phyloP scores from a whole-genome alignment of 495 filamentous ascomycete species.

The Amorphotheca resinae region DNA sequence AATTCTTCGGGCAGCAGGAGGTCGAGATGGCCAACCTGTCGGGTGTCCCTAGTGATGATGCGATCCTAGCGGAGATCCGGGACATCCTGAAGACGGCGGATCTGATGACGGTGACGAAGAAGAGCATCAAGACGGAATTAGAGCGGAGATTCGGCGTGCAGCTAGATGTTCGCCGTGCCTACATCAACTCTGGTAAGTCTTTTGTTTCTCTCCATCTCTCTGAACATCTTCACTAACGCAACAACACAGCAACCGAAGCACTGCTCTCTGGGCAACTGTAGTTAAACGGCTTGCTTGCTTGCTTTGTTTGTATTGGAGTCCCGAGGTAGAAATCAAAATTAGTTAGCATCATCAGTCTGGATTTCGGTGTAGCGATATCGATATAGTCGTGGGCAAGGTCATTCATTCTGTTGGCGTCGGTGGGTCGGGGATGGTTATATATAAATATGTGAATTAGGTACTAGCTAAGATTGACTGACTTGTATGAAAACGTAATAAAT shows the following conservation, averaged over 20 bases:
- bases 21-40: constrained; percentile 58
- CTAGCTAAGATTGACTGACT: too few relatives aligned
- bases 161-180: constrained; percentile 70
- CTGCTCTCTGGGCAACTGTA: constrained; percentile 35
- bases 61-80: constrained; percentile 82
- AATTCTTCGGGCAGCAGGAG: constrained; percentile 35
- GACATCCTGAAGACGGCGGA: constrained; percentile 86
- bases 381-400: too few relatives aligned
- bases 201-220: not conserved
- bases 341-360: too few relatives aligned
- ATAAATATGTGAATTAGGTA: too few relatives aligned
- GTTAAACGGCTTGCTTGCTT: too few relatives aligned
- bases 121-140: constrained; percentile 87
- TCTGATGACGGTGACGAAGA: constrained; percentile 97
- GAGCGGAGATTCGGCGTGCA: constrained; percentile 76
- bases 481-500: too few relatives aligned
- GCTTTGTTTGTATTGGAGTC: too few relatives aligned
- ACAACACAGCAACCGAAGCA: constrained; percentile 35
- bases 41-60: constrained; percentile 73
- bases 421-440: too few relatives aligned
- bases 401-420: too few relatives aligned
- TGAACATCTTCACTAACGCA: constrained; percentile 26
- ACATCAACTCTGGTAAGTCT: constrained; percentile 82
- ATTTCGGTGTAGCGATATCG: too few relatives aligned
- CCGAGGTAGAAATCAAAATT: too few relatives aligned